phyloP scores from a whole-genome alignment of 345 rosid genomes.

The Eucalyptus polybractea region DNA sequence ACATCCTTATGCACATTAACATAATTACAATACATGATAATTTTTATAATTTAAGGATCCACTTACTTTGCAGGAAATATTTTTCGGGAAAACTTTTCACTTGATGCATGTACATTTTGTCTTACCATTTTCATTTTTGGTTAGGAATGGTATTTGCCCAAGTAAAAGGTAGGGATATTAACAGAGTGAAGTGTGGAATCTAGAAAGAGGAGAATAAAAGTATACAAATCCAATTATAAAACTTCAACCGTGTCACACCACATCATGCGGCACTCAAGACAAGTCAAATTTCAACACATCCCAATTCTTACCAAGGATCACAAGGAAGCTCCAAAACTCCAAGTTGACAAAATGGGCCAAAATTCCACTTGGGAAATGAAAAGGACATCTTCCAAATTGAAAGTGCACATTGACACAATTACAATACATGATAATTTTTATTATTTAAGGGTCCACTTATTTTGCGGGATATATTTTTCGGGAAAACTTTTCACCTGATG shows the following conservation, averaged over 20 bases:
- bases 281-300: not conserved
- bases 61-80: accelerated
- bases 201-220: not conserved
- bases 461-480: accelerated
- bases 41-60: not conserved
- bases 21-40: not conserved
- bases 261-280: not conserved
- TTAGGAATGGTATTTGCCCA: not conserved
- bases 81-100: too few relatives aligned
- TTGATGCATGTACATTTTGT: not conserved
- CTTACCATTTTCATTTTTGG: not conserved
- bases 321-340: not conserved
- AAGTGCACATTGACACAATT: not conserved
- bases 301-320: not conserved
- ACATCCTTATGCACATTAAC: not conserved
- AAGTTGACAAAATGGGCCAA: not conserved
- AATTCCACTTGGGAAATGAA: not conserved
- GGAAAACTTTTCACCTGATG: too few relatives aligned
- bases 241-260: not conserved
- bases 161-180: not conserved
- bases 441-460: not conserved
- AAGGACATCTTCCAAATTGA: not conserved
- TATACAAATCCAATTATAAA: not conserved
- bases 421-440: not conserved
- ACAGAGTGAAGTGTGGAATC: not conserved